Conservation (phyloP, 1,284 basidiomycete species). For the Phylloboletellus chloephorus region DNA sequence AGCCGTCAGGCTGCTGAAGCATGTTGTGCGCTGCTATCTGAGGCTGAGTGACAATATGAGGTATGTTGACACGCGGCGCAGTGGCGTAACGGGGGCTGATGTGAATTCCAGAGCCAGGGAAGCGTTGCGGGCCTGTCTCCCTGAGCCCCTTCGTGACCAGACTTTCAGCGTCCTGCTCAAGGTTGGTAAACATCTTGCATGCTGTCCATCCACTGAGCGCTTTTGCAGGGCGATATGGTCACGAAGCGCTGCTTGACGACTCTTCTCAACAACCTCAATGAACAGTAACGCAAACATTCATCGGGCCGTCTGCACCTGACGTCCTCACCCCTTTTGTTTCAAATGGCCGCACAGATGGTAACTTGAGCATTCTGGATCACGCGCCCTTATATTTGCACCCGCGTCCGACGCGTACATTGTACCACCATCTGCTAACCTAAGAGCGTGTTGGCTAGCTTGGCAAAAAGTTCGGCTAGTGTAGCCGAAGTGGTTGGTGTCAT, state of each 20-base stretch:
- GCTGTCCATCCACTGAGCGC: conserved; percentile 4
- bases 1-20: conserved; percentile 93
- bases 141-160: conserved; percentile 91
- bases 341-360: conserved; percentile 19
- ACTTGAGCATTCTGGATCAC: conserved; percentile 33
- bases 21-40: conserved; percentile 97
- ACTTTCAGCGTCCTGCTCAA: conserved; percentile 91
- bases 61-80: conserved; percentile 41
- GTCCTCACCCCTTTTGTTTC: conserved; percentile 13
- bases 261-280: conserved; percentile 86
- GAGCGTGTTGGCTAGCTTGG: no score
- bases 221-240: conserved; percentile 81
- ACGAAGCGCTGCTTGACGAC: conserved; percentile 96
- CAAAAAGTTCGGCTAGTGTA: no score
- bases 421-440: conserved; percentile 30
- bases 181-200: conserved; percentile 36
- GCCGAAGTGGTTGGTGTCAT: no score
- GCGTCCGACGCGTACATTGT: conserved; percentile 26
- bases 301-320: conserved; percentile 2
- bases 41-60: conserved; percentile 94
- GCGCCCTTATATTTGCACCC: conserved; percentile 31
- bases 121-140: conserved; percentile 93
- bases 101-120: conserved; percentile 74
- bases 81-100: conserved; percentile 10
- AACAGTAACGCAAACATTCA: conserved; percentile 35